These are phyloP conservation scores for Macrophomina phaseolina DNA, from an alignment of 2,329 filamentous ascomycete species.

Conservation along the genomic window DNA sequence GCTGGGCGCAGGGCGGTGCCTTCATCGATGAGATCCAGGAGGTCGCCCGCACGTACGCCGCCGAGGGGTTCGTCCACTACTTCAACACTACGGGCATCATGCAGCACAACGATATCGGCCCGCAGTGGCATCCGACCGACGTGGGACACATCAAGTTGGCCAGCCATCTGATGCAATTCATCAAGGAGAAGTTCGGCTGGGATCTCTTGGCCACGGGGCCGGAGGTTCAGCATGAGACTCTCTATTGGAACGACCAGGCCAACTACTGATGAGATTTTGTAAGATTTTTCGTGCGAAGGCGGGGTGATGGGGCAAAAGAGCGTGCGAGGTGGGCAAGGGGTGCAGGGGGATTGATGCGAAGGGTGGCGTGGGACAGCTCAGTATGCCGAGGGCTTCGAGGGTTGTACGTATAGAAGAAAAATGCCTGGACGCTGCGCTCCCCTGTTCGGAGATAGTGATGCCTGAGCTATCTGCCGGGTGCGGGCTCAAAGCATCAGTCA, in stretches of 20 bases:
- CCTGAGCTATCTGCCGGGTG: too few species aligned
- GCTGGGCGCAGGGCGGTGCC: constrained; percentile 54
- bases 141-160: constrained; percentile 67
- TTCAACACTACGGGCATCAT: constrained; percentile 67
- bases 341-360: too few species aligned
- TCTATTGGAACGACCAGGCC: constrained; percentile 36
- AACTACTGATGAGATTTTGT: constrained; percentile 1
- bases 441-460: too few species aligned
- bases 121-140: constrained; percentile 65
- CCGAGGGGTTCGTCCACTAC: constrained; percentile 62
- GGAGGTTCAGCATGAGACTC: constrained; percentile 53
- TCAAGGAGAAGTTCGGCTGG: constrained; percentile 63
- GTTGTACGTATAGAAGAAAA: too few species aligned
- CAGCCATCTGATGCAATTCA: constrained; percentile 64
- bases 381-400: too few species aligned
- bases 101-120: constrained; percentile 66
- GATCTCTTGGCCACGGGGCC: constrained; percentile 60
- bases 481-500: too few species aligned
- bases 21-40: constrained; percentile 58
- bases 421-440: too few species aligned
- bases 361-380: too few species aligned
- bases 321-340: too few species aligned
- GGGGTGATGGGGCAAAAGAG: too few species aligned
- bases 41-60: constrained; percentile 59
- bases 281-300: too few species aligned